Conservation (phyloP, 1,284 basidiomycete species). For the Cryptococcus sp. region DNA sequence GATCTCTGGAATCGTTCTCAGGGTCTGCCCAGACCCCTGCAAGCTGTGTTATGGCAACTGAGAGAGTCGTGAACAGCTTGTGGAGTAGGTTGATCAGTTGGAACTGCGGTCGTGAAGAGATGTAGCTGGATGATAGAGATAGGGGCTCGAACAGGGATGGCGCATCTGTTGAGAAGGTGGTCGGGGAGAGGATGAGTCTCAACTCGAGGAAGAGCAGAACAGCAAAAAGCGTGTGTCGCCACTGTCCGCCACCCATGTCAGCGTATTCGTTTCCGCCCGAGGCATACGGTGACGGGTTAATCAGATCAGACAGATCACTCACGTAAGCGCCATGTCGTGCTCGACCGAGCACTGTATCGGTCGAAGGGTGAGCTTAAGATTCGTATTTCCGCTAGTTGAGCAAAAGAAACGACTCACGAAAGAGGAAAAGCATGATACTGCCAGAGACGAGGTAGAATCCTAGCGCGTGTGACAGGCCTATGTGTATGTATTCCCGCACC, state of each 20-base stretch:
- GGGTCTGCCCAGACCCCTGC: constrained; percentile 35
- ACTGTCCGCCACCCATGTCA: constrained; percentile 55
- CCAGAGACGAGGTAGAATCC: constrained; percentile 72
- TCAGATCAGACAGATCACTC: constrained; percentile 46
- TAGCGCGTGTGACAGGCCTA: constrained; percentile 66
- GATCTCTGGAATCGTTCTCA: neutral
- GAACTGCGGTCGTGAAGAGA: constrained; percentile 26
- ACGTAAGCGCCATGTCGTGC: constrained; percentile 68
- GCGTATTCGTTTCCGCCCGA: too few species aligned
- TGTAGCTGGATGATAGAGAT: constrained; percentile 6
- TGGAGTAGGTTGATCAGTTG: constrained; percentile 35
- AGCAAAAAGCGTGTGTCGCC: constrained; percentile 71
- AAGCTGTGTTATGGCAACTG: constrained; percentile 42
- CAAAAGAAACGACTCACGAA: constrained; percentile 14
- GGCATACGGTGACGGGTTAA: neutral
- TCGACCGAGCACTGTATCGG: constrained; percentile 63
- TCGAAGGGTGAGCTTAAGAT: constrained; percentile 1
- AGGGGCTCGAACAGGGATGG: constrained; percentile 9
- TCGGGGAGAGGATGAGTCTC: constrained; percentile 36
- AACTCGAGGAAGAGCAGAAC: constrained; percentile 59
- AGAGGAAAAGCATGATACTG: constrained; percentile 61
- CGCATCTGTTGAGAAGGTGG: constrained; percentile 6
- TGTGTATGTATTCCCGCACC: constrained; percentile 64
- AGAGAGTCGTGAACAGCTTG: constrained; percentile 33
- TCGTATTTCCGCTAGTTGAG: neutral